Percentiles rank a stretch among this genome's conserved stretches.
These are phyloP conservation scores for Cardiospermum halicacabum DNA, from an alignment of 345 rosid genomes.

Conservation along the genomic window DNA sequence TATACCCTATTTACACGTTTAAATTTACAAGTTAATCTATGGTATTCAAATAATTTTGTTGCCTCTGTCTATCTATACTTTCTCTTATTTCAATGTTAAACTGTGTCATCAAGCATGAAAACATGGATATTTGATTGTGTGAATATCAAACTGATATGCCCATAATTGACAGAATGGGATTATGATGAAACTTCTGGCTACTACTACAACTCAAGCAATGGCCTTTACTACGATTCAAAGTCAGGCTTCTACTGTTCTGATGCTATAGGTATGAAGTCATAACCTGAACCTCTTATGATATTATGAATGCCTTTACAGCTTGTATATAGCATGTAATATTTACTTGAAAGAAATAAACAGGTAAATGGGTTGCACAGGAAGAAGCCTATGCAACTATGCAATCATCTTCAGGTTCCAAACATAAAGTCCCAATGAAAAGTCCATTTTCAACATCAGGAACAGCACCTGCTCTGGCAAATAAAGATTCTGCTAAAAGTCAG, in stretches of 20 bases:
- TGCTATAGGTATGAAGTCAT: slow-evolving; percentile 48
- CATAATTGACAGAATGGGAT: slow-evolving; percentile 67
- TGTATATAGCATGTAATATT: slow-evolving; percentile 12
- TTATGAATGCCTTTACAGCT: slow-evolving; percentile 2
- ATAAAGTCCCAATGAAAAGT: slow-evolving; percentile 36
- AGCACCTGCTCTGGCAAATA: slow-evolving; percentile 30
- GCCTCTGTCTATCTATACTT: slow-evolving; percentile 21
- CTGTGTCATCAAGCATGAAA: not conserved
- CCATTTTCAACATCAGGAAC: slow-evolving; percentile 27
- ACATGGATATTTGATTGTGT: slow-evolving; percentile 17
- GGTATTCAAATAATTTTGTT: slow-evolving; percentile 25
- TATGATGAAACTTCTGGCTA: slow-evolving; percentile 66
- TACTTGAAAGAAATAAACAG: slow-evolving; percentile 39
- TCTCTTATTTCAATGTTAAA: not conserved
- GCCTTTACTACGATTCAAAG: slow-evolving; percentile 68
- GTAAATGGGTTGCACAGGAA: slow-evolving; percentile 80
- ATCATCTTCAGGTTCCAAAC: slow-evolving; percentile 31
- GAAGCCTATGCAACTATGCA: slow-evolving; percentile 65
- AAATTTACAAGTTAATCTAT: slow-evolving; percentile 20
- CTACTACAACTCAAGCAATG: slow-evolving; percentile 50
- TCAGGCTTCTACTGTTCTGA: slow-evolving; percentile 89
- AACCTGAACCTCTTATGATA: not conserved
- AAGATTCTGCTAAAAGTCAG: slow-evolving; percentile 22
- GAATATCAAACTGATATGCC: slow-evolving; percentile 31
- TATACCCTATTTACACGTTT: slow-evolving; percentile 16